Evolutionary conservation across 139 green algal species (phyloP), one percentile per base, ranked within the genome.

Genomic region (Micractinium conductrix): DNA sequence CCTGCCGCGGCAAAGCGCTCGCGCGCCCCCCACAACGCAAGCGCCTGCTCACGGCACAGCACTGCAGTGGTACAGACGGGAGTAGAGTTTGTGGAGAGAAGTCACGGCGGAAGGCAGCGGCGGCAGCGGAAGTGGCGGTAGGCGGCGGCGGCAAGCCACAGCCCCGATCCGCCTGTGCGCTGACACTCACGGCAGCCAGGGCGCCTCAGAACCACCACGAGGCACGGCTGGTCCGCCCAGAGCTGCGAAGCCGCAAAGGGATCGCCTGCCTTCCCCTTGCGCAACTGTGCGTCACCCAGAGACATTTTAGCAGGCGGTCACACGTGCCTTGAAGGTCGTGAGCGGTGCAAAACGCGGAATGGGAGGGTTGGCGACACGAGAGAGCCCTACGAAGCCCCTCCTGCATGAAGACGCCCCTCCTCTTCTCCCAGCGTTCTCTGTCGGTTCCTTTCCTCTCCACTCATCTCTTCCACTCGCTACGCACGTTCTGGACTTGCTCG

Each of bases 21-120:
- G 19, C 85, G 79, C 17, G 65, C 40, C 6, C 62, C 63, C 87
- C 84, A 89, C 10, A 91, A 21, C 24, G 30, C 21, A 14, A 90
- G 55, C 4, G 87, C 63, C 74, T 91, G 38, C 62, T 91, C 87
- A 10, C 87, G 76, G 83, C 87, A 91, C 78, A 91, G 71, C 43
- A 87, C n/a, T n/a, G n/a, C n/a, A n/a, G n/a, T n/a, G n/a, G n/a
- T n/a, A n/a, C n/a, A n/a, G n/a, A n/a, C n/a, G n/a, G n/a, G n/a
- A n/a, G n/a, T n/a, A n/a, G n/a, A n/a, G n/a, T n/a, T n/a, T n/a
- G n/a, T n/a, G n/a, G n/a, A n/a, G n/a, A n/a, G n/a, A n/a, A 48
- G 37, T 28, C 48, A 10, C 48, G 48, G 16, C 48, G 16, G 48
- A 58, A 16, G 10, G 48, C 10, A 58, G 48, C 12, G 68, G 8